A percentile compares a stretch with the other conserved stretches of the same genome.
Evolutionary conservation across 176 grass and related monocot species (phyloP).

Genomic region (barley (Hordeum vulgare)): MorexV3_pseudomolecules_assembly NC_058518.1:234649885-234650384

Average conservation of each 20-base stretch:
- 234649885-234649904: no score
- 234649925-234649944: neutral
- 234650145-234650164: neutral
- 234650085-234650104: neutral
- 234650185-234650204: conserved; percentile 4
- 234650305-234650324: conserved; percentile 35
- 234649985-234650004: neutral
- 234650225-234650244: neutral
- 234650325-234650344: conserved; percentile 35
- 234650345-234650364: conserved; percentile 8
- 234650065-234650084: conserved; percentile 29
- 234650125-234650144: no score
- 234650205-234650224: neutral
- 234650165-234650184: conserved; percentile 29
- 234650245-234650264: neutral
- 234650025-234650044: conserved; percentile 33
- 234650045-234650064: neutral
- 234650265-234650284: neutral
- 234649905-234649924: no score
- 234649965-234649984: neutral
- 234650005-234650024: conserved; percentile 12
- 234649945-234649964: neutral
- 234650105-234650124: no score
- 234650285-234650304: neutral
- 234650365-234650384: neutral